Percentiles rank a stretch among this genome's conserved stretches.
These are phyloP conservation scores for Crithidia sp. DNA, from an alignment of 208 protist species.

Conservation along the genomic window DNA sequence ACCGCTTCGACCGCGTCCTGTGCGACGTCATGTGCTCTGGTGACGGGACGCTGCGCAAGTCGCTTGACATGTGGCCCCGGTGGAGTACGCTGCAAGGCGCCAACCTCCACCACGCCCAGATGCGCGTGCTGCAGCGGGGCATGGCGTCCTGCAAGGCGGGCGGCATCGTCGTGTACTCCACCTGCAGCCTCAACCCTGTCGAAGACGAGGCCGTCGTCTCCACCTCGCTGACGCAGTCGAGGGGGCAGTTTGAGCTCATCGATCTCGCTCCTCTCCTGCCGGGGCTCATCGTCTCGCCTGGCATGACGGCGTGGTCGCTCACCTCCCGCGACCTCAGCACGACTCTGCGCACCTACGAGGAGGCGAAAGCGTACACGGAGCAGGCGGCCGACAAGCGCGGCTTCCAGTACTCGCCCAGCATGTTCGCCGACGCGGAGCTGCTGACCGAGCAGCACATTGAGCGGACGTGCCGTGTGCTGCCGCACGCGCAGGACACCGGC, in stretches of 20 bases:
- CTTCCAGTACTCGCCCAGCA: constrained; percentile 77
- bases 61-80: constrained; percentile 90
- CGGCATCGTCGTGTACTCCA: constrained; percentile 95
- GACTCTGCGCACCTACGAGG: constrained; percentile 53
- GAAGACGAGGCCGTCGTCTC: constrained; percentile 96
- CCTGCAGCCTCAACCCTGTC: constrained; percentile 95
- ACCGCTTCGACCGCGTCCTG: constrained; percentile 92
- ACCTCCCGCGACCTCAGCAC: constrained; percentile 68
- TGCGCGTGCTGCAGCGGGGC: constrained; percentile 76
- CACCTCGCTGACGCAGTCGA: constrained; percentile 65
- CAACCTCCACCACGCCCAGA: constrained; percentile 88
- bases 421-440: constrained; percentile 67
- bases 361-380: constrained; percentile 61
- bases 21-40: constrained; percentile 96
- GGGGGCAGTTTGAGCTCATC: constrained; percentile 82
- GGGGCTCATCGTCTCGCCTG: constrained; percentile 68
- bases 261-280: constrained; percentile 81
- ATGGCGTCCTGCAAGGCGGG: constrained; percentile 83
- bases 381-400: constrained; percentile 28
- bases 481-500: constrained; percentile 96
- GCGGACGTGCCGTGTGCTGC: constrained; percentile 88
- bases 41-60: constrained; percentile 96
- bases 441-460: constrained; percentile 79
- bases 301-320: constrained; percentile 84
- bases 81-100: constrained; percentile 89